These are phyloP conservation scores for Ogataea haglerorum DNA, from an alignment of 805 yeast genomes.

Conservation along the genomic window DNA sequence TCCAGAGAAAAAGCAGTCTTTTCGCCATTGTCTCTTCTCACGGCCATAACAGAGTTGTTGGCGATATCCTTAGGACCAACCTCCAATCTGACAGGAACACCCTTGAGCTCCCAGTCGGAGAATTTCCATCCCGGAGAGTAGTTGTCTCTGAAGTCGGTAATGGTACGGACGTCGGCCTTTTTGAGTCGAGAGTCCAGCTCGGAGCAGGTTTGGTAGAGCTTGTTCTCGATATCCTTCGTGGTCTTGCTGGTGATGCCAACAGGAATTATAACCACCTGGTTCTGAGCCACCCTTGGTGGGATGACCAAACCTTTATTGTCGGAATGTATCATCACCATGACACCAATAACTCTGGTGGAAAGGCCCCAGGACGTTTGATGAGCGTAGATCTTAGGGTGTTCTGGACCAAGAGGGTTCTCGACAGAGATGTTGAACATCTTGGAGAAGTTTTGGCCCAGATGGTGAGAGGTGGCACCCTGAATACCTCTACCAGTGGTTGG, in stretches of 20 bases:
- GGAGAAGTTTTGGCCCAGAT: constrained; percentile 96
- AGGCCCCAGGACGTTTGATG: constrained; percentile 99
- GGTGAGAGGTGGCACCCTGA: constrained; percentile 98
- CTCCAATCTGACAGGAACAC: constrained; percentile 91
- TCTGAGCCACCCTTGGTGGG: constrained; percentile 95
- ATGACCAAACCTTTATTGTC: constrained; percentile 97
- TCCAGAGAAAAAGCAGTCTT: constrained; percentile 66
- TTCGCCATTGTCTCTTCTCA: constrained; percentile 86
- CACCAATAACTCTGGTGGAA: constrained; percentile 98
- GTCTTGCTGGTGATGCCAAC: constrained; percentile 92
- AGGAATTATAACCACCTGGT: constrained; percentile 89
- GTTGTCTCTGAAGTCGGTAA: constrained; percentile 86
- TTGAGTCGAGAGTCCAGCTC: constrained; percentile 61
- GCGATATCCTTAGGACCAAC: constrained; percentile 95
- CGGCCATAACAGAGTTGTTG: constrained; percentile 76
- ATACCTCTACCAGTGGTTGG: constrained; percentile 99
- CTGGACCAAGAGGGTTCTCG: constrained; percentile 89
- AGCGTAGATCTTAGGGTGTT: constrained; percentile 80
- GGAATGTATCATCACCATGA: constrained; percentile 98
- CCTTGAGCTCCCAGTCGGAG: constrained; percentile 95
- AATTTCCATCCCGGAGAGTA: constrained; percentile 99
- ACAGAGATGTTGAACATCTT: constrained; percentile 96
- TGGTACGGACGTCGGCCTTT: constrained; percentile 65
- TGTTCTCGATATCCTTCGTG: constrained; percentile 65
- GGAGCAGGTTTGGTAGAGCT: constrained; percentile 67